Conservation (phyloP, 2,329 filamentous ascomycete species). For the Ilyonectria destructans region DNA sequence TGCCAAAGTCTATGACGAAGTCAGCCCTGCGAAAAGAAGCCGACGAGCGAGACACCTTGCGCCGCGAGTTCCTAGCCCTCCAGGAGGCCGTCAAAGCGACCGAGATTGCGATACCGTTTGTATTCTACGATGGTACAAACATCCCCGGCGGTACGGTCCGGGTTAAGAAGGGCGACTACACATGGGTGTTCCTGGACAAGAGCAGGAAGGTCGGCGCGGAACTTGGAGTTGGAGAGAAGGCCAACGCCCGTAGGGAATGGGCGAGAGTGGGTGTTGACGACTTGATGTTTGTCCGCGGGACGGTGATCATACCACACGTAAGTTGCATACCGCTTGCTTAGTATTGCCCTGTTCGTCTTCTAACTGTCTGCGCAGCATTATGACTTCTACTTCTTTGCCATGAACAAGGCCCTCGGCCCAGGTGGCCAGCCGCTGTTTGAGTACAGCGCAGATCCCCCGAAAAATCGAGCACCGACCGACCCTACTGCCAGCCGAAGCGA, state of each 20-base stretch:
- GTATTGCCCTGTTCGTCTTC: constrained; percentile 29
- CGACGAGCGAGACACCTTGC: constrained; percentile 82
- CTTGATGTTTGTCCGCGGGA: constrained; percentile 91
- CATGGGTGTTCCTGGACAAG: constrained; percentile 94
- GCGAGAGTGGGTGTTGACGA: constrained; percentile 95
- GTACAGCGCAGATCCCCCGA: constrained; percentile 72
- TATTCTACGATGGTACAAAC: constrained; percentile 97
- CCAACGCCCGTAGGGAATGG: constrained; percentile 84
- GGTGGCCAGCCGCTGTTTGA: constrained; percentile 83
- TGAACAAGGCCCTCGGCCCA: constrained; percentile 87
- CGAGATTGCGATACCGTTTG: constrained; percentile 92
- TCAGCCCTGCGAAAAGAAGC: constrained; percentile 85
- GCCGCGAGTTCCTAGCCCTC: constrained; percentile 85
- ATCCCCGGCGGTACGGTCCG: constrained; percentile 87
- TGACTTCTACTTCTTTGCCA: constrained; percentile 96
- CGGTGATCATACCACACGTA: constrained; percentile 95
- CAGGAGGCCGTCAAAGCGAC: constrained; percentile 92
- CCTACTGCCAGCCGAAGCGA: constrained; percentile 1
- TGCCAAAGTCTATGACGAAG: constrained; percentile 81
- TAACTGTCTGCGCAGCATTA: constrained; percentile 79
- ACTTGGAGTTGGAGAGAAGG: constrained; percentile 79
- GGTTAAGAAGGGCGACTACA: constrained; percentile 92
- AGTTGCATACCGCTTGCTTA: constrained; percentile 57
- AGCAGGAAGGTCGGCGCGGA: constrained; percentile 93
- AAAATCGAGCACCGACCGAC: constrained; percentile 50